These are phyloP conservation scores for Erodium maritimum DNA, from an alignment of 345 rosid species.

Conservation along the genomic window DNA sequence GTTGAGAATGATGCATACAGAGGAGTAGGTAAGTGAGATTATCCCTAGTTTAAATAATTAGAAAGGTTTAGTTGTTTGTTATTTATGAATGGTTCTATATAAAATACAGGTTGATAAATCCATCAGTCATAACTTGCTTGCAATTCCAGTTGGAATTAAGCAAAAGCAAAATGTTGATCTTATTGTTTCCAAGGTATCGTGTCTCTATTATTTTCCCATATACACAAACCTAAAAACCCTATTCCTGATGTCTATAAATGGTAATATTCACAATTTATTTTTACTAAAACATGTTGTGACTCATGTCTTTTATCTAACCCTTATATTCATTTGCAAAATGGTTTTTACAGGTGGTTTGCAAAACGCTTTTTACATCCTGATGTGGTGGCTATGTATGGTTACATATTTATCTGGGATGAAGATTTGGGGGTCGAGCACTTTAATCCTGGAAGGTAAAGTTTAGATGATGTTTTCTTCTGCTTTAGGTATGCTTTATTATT, in stretches of 20 bases:
- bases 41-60: no score
- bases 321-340: not conserved
- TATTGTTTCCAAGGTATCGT: constrained; percentile 61
- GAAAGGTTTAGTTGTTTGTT: not conserved
- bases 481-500: no score
- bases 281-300: not conserved
- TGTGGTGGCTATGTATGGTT: constrained; percentile 66
- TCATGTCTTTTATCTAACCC: not conserved
- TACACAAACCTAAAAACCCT: not conserved
- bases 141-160: constrained; percentile 84
- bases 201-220: constrained; percentile 4
- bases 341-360: constrained; percentile 83
- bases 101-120: constrained; percentile 26
- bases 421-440: constrained; percentile 85
- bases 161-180: constrained; percentile 64
- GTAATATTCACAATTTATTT: constrained; percentile 20
- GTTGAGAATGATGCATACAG: no score
- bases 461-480: not conserved
- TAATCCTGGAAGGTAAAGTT: constrained; percentile 53
- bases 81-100: not conserved
- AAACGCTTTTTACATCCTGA: constrained; percentile 97
- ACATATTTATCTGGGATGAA: constrained; percentile 95
- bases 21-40: no score
- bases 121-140: constrained; percentile 50
- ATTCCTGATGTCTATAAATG: constrained; percentile 34